Conservation (phyloP, 257 asterid genomes). For the Lantana camara region DNA sequence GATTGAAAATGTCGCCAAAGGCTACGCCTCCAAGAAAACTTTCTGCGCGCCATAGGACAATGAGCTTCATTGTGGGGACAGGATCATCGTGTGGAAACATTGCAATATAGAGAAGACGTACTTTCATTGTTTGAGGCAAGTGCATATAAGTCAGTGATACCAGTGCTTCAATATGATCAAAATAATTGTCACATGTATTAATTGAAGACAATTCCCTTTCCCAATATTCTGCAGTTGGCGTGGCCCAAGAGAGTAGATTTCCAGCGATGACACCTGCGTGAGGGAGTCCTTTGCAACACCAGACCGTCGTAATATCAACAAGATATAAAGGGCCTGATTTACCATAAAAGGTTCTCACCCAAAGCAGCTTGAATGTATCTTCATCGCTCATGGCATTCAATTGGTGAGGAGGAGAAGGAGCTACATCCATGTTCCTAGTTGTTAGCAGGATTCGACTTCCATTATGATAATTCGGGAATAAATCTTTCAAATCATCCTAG, state of each 20-base stretch:
- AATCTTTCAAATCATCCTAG: neutral
- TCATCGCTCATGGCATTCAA: neutral
- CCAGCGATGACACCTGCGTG: neutral
- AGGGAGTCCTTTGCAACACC: neutral
- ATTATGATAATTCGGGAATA: neutral
- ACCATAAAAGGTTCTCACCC: neutral
- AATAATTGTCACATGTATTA: neutral
- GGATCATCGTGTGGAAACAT: neutral
- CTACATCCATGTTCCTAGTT: neutral
- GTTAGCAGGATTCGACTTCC: slow-evolving; percentile 13
- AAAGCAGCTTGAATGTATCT: neutral
- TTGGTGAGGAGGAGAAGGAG: neutral
- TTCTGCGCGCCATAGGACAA: slow-evolving; percentile 20
- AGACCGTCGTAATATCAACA: too few species aligned
- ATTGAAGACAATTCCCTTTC: neutral
- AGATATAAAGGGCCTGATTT: neutral
- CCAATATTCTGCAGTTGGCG: neutral
- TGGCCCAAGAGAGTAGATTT: neutral
- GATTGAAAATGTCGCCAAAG: too few species aligned
- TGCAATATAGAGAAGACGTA: neutral
- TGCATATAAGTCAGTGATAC: slow-evolving; percentile 12
- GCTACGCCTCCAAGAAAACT: slow-evolving; percentile 4
- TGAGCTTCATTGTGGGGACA: neutral
- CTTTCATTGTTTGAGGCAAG: neutral
- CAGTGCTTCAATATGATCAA: neutral